These are phyloP conservation scores for Mortierella sp. DNA, from an alignment of 371 early-diverging fungal genomes.

Conservation along the genomic window DNA sequence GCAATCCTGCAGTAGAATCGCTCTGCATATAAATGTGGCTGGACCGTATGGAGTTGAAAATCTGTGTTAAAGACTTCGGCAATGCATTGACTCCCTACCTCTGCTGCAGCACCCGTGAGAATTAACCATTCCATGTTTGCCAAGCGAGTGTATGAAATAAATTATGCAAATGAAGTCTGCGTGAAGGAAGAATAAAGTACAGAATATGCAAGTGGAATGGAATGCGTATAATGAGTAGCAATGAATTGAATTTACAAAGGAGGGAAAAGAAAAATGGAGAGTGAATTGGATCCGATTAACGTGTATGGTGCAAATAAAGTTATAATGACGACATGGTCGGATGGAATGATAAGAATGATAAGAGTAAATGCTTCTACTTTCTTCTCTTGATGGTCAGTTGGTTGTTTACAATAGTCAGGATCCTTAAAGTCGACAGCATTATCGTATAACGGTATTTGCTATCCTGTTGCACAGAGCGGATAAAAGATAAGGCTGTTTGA, in stretches of 20 bases:
- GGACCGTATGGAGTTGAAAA: neutral
- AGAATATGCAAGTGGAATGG: neutral
- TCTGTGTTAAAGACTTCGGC: neutral
- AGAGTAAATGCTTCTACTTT: neutral
- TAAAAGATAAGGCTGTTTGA: no score
- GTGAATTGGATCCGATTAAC: no score
- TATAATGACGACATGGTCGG: no score
- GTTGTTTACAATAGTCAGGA: no score
- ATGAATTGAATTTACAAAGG: neutral
- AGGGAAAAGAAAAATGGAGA: neutral
- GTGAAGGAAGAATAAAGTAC: neutral
- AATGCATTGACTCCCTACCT: constrained; percentile 18
- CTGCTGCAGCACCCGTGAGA: constrained; percentile 38
- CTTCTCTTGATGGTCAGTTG: no score
- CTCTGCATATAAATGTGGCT: neutral
- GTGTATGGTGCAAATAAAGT: no score
- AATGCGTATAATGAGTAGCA: neutral
- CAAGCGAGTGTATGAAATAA: neutral
- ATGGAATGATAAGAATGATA: neutral
- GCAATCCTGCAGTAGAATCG: no score
- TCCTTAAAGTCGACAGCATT: no score
- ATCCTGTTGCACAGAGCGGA: no score
- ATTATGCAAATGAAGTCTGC: neutral
- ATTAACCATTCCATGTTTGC: constrained; percentile 31
- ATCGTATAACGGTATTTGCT: no score